Conservation (phyloP, 1,284 basidiomycete species). For the Hortiboletus rubellus region DNA sequence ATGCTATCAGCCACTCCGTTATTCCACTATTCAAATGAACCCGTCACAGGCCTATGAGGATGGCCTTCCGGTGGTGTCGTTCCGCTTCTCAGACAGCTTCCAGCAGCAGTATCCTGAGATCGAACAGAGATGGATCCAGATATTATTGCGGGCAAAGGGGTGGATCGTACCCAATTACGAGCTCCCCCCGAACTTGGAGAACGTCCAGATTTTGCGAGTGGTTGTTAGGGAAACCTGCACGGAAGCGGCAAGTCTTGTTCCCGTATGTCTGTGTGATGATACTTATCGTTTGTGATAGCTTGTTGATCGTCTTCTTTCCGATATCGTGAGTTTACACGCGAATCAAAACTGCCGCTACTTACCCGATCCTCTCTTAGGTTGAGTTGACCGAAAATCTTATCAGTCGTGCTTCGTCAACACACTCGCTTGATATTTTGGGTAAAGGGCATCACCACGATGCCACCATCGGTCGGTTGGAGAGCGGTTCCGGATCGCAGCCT, state of each 20-base stretch:
- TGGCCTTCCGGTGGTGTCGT: conserved; percentile 89
- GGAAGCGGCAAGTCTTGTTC: conserved; percentile 44
- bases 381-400: conserved; percentile 59
- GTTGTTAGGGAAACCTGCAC: conserved; percentile 80
- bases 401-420: conserved; percentile 45
- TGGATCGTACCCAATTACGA: conserved; percentile 93
- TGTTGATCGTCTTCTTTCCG: conserved; percentile 60
- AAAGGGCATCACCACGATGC: conserved; percentile 24
- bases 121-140: conserved; percentile 90
- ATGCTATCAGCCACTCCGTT: conserved; percentile 10
- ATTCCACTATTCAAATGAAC: conserved; percentile 4
- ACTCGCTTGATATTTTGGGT: conserved; percentile 52
- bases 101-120: conserved; percentile 68
- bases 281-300: conserved; percentile 42
- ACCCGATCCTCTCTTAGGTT: conserved; percentile 39
- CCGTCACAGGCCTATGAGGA: conserved; percentile 60
- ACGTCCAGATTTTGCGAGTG: conserved; percentile 80
- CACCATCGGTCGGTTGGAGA: conserved; percentile 42
- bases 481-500: conserved; percentile 45
- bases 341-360: neutral
- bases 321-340: conserved; percentile 50
- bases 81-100: conserved; percentile 85
- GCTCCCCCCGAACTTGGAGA: conserved; percentile 67
- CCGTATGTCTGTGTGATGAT: neutral
- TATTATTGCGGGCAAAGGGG: conserved; percentile 70